These are phyloP conservation scores for Umbilicus rupestris DNA, from an alignment of 164 flowering plant genomes.

Conservation along the genomic window DNA sequence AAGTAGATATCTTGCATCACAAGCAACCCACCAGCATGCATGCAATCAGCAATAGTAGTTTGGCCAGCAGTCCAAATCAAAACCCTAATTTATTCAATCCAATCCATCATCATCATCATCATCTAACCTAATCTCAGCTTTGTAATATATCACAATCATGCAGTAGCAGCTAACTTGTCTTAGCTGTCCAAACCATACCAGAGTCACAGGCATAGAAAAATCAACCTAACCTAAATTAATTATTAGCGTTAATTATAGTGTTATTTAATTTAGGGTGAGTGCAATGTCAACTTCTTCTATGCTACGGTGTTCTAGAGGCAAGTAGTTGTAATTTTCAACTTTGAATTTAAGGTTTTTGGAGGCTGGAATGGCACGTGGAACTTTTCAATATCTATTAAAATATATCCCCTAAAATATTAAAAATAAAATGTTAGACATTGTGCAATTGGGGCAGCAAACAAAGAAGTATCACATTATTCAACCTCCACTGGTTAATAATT, in stretches of 20 bases:
- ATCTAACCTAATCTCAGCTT: slow-evolving; percentile 1
- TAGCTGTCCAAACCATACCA: too few species aligned
- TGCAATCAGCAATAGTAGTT: not conserved
- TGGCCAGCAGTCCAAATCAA: not conserved
- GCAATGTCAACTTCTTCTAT: slow-evolving; percentile 6
- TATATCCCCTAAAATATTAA: too few species aligned
- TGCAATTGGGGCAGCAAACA: too few species aligned
- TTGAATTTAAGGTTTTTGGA: too few species aligned
- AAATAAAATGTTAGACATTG: too few species aligned
- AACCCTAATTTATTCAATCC: not conserved
- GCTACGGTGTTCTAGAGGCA: not conserved
- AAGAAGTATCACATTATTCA: too few species aligned
- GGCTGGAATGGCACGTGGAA: too few species aligned
- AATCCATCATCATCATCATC: not conserved
- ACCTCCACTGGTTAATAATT: too few species aligned
- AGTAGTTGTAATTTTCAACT: too few species aligned
- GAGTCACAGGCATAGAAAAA: too few species aligned
- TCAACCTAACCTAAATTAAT: too few species aligned
- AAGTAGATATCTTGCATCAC: not conserved
- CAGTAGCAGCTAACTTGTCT: slow-evolving; percentile 3
- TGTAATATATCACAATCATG: not conserved
- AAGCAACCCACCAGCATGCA: slow-evolving; percentile 5
- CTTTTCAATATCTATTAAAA: too few species aligned
- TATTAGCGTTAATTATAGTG: not conserved
- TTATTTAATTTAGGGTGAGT: not conserved